phyloP scores from a whole-genome alignment of 768 basidiomycete species.

The Amanita phalloides region DNA sequence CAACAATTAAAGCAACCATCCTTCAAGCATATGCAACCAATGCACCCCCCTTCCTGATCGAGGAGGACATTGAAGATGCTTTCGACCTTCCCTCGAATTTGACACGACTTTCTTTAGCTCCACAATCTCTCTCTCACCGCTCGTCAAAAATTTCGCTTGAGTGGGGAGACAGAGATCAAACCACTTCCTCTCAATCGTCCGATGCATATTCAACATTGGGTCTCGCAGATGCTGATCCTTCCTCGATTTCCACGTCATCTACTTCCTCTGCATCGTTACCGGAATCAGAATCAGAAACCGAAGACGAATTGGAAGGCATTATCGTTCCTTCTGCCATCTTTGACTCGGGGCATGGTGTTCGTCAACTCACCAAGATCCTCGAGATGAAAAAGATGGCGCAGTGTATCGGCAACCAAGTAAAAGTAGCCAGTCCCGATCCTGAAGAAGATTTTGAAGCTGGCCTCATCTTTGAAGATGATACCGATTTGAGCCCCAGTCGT shows the following conservation, averaged over 20 bases:
- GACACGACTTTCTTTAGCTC: slow-evolving; percentile 72
- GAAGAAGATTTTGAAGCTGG: slow-evolving; percentile 86
- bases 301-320: slow-evolving; percentile 72
- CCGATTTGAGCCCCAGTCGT: slow-evolving; percentile 72
- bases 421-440: slow-evolving; percentile 46
- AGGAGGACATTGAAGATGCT: slow-evolving; percentile 78
- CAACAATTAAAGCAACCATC: slow-evolving; percentile 68
- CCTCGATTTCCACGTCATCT: slow-evolving; percentile 62
- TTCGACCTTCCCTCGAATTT: slow-evolving; percentile 75
- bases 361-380: slow-evolving; percentile 38
- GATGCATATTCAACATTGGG: slow-evolving; percentile 77
- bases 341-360: slow-evolving; percentile 53
- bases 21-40: slow-evolving; percentile 29
- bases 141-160: slow-evolving; percentile 78
- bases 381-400: slow-evolving; percentile 47
- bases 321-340: slow-evolving; percentile 70
- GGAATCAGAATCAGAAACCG: slow-evolving; percentile 62
- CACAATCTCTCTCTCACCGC: slow-evolving; percentile 63
- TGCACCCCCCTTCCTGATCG: slow-evolving; percentile 30
- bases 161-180: slow-evolving; percentile 79
- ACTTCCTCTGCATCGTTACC: slow-evolving; percentile 54
- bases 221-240: slow-evolving; percentile 60
- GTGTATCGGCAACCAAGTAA: slow-evolving; percentile 25
- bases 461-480: slow-evolving; percentile 74
- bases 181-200: slow-evolving; percentile 78